Conservation (phyloP, 805 yeast genomes). For the Sugiyamaella qingdaonensis region DNA sequence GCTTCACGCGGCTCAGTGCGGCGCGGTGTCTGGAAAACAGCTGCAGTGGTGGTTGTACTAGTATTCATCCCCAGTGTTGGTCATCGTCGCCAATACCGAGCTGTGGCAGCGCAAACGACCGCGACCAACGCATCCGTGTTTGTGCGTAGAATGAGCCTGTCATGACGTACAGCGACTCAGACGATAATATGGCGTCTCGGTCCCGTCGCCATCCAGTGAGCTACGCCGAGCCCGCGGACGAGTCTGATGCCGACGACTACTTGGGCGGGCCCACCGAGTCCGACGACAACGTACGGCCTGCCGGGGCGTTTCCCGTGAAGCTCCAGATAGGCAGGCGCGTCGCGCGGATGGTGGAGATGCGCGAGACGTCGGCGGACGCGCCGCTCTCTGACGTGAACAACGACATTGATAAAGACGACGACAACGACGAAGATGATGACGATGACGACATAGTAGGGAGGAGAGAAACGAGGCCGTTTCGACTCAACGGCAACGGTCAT, state of each 20-base stretch:
- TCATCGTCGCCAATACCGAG: too few relatives aligned
- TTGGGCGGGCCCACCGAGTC: neutral
- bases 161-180: slow-evolving; percentile 1
- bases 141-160: neutral
- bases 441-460: slow-evolving; percentile 9
- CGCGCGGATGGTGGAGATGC: slow-evolving; percentile 13
- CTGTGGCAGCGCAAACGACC: too few relatives aligned
- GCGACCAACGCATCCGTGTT: too few relatives aligned
- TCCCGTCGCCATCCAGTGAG: neutral
- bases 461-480: neutral
- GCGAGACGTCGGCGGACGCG: slow-evolving; percentile 7
- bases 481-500: neutral
- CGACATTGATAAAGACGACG: slow-evolving; percentile 7
- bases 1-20: too few relatives aligned
- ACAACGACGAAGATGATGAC: slow-evolving; percentile 13
- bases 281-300: neutral
- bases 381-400: slow-evolving; percentile 5
- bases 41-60: too few relatives aligned
- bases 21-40: too few relatives aligned
- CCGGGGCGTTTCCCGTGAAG: slow-evolving; percentile 16
- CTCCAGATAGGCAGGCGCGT: slow-evolving; percentile 17
- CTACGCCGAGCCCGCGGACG: neutral
- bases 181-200: neutral
- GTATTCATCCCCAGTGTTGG: too few relatives aligned
- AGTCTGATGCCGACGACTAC: neutral